Conservation (phyloP, 306 rosid species). For the Astragalus membranaceus region DNA sequence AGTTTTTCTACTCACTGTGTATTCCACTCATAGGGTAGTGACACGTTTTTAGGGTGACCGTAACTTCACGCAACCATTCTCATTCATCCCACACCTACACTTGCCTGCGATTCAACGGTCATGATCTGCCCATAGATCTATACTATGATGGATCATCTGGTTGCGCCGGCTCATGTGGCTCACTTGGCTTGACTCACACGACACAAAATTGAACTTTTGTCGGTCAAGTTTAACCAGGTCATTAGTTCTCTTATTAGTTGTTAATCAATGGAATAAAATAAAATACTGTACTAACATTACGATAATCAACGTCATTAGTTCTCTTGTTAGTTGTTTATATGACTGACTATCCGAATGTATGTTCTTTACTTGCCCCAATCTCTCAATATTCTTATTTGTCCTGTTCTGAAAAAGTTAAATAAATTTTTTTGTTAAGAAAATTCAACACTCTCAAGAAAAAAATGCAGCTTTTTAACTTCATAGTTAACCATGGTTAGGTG, state of each 20-base stretch:
- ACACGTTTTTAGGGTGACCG: constrained; percentile 41
- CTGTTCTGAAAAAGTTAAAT: not conserved
- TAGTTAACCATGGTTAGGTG: no score
- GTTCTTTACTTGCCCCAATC: not conserved
- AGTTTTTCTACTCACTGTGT: not conserved
- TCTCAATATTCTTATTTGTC: constrained; percentile 19
- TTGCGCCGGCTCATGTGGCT: constrained; percentile 3
- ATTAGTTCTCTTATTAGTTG: no score
- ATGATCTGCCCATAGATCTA: constrained; percentile 18
- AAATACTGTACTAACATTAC: no score
- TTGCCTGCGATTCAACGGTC: not conserved
- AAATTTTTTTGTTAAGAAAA: no score
- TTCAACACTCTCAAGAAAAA: no score
- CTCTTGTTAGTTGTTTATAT: not conserved
- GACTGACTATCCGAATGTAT: not conserved
- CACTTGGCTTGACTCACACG: not conserved
- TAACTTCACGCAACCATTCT: constrained; percentile 25
- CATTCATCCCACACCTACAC: constrained; percentile 15
- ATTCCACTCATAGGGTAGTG: constrained; percentile 26
- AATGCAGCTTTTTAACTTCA: no score
- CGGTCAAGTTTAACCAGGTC: not conserved
- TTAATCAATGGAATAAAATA: no score
- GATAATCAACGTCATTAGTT: no score
- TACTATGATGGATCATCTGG: constrained; percentile 17
- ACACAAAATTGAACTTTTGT: not conserved